These are phyloP conservation scores for Candida maris DNA, from an alignment of 805 yeast species.

Conservation along the genomic window DNA sequence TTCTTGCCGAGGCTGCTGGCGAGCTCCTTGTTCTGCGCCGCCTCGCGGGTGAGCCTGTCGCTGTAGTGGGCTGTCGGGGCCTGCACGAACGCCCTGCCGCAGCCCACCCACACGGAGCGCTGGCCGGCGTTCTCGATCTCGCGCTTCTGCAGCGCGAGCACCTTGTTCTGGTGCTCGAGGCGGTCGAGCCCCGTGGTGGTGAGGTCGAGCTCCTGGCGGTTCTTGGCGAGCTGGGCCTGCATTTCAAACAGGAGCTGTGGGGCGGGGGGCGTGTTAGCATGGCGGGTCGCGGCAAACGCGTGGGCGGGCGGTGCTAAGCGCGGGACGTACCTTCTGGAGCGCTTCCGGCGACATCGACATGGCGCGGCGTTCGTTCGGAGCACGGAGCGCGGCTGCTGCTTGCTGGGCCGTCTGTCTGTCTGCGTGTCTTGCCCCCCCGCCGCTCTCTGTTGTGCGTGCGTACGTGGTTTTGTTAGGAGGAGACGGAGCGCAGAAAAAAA, in stretches of 20 bases:
- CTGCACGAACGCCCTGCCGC: slow-evolving; percentile 70
- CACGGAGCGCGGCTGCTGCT: no score
- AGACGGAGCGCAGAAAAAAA: no score
- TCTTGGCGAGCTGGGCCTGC: slow-evolving; percentile 58
- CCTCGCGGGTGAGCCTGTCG: slow-evolving; percentile 47
- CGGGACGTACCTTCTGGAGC: slow-evolving; percentile 23
- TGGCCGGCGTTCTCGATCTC: slow-evolving; percentile 47
- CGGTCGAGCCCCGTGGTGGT: slow-evolving; percentile 51
- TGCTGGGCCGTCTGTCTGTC: no score
- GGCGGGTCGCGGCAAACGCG: not conserved
- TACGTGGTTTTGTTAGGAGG: no score
- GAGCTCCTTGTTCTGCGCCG: slow-evolving; percentile 52
- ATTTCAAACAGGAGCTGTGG: slow-evolving; percentile 54
- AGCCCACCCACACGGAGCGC: slow-evolving; percentile 73
- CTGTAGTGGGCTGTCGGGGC: slow-evolving; percentile 46
- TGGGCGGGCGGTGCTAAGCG: not conserved
- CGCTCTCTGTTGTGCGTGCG: no score
- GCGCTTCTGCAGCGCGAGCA: slow-evolving; percentile 53
- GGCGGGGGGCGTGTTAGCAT: not conserved
- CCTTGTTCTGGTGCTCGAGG: slow-evolving; percentile 45
- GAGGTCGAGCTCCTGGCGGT: slow-evolving; percentile 56
- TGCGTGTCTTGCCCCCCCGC: no score
- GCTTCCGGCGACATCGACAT: slow-evolving; percentile 16
- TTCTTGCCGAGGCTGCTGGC: slow-evolving; percentile 61
- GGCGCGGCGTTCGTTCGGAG: no score